phyloP scores from a whole-genome alignment of 306 rosid genomes.

The Quercus engelmannii region DNA sequence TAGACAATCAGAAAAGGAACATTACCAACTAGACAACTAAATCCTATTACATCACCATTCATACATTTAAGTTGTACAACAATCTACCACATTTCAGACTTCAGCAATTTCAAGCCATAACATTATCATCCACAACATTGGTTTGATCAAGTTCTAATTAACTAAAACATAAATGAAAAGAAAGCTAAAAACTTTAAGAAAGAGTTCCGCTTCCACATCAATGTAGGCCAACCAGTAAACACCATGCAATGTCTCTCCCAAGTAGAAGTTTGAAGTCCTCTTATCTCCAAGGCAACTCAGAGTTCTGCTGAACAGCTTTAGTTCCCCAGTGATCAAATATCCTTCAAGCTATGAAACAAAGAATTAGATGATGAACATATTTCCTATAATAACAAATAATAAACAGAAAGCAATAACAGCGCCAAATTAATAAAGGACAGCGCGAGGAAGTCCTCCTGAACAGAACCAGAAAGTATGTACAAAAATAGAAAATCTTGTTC shows the following conservation, averaged over 20 bases:
- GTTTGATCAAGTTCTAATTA: constrained; percentile 55
- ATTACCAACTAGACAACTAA: constrained; percentile 63
- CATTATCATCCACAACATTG: constrained; percentile 48
- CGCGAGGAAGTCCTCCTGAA: too few relatives aligned
- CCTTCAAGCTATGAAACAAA: constrained; percentile 34
- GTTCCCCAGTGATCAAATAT: constrained; percentile 32
- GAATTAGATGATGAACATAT: constrained; percentile 14
- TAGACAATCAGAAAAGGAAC: constrained; percentile 53
- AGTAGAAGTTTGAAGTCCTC: constrained; percentile 17
- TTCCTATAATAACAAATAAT: background rate
- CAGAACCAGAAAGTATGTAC: background rate
- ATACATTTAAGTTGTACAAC: constrained; percentile 43
- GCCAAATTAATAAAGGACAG: too few relatives aligned
- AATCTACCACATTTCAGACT: constrained; percentile 64
- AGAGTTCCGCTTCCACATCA: constrained; percentile 49
- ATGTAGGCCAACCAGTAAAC: constrained; percentile 31
- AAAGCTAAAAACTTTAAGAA: constrained; percentile 48
- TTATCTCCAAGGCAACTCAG: constrained; percentile 39
- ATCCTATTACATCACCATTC: constrained; percentile 70
- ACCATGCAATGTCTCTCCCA: constrained; percentile 33
- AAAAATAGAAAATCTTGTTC: background rate
- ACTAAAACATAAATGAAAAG: constrained; percentile 49
- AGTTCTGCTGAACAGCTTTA: constrained; percentile 36
- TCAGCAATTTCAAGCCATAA: constrained; percentile 66
- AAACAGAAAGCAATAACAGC: background rate